Base-by-base conservation (phyloP, 495 filamentous ascomycete genomes). In the Pyronema omphalodes region DNA sequence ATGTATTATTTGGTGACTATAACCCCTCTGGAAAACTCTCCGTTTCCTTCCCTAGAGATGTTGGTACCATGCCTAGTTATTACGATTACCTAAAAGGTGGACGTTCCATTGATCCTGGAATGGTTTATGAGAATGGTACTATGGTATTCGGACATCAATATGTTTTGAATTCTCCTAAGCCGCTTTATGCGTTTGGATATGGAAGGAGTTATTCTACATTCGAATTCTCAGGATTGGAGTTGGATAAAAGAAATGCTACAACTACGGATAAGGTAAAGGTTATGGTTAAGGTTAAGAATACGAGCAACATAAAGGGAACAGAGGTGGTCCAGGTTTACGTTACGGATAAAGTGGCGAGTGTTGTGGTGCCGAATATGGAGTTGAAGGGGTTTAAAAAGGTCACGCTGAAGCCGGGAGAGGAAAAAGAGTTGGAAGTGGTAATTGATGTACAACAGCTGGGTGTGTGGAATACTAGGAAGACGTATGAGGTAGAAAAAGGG, bases 281-380 rank as follows among this genome's bases (percentile, higher is more conserved):
- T 7, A 70, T 67, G 0, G 69, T 82, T 15, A 73, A 71, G 29
- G 71, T 83, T 36, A 77, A 73, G 18, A 80, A 81, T 50, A 71
- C 71, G 7, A 70, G 70, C n/a, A 65, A 66, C 11, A 60, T 74
- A 1, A 76, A 78, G 39, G 80, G 77, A 0, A 72, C 75, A 4
- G 80, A 86, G 61, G 80, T 83, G 23, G 77, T 85, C 51, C 82
- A 85, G 65, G 67, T 81, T 7, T 84, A 85, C 54, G 68, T 84
- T 19, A 71, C 70, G 14, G 76, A 81, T 57, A 65, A 77, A 45
- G 70, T 82, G 54, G 68, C 76, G 9, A 75, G 75, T n/a, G 75
- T 79, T 0, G 75, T 79, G 9, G 75, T 80, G 51, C 81, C 82
- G 4, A 81, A 82, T 58, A 72, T 75, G 40, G 67, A 76, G 65